Base-by-base conservation (phyloP, 495 filamentous ascomycete genomes). In the Arthonia radiata region DNA sequence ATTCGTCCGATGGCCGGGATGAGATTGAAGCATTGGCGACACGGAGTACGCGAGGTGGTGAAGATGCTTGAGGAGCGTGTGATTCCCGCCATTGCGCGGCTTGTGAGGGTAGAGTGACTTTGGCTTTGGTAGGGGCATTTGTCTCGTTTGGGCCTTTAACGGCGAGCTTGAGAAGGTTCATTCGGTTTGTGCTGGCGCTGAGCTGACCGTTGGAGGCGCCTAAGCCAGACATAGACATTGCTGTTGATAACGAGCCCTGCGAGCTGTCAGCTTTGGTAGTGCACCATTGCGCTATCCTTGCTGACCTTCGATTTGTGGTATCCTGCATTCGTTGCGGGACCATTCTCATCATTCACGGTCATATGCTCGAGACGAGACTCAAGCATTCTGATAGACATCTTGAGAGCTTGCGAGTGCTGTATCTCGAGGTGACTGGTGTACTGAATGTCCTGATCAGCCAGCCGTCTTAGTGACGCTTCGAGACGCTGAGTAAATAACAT, bases 331-430 rank as follows among this genome's bases (percentile, higher is more conserved):
- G 58, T 52, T 18, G 48, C 44, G 23, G 47, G 49, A 4, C 75
- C 71, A 36, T 76, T 78, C 40, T 83, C 79, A 39, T 81, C 78
- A 36, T 70, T 73, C 18, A 90, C 69, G 11, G 75, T 68, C 44
- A 86, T 52, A 36, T 64, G 68, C 61, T 81, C 78, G 40, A 90
- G 71, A 27, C 74, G 71, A 52, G 73, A 53, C 43, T 90, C 79
- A 9, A 90, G 46, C 22, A 57, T 57, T 37, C 61, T 60, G 19
- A 61, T 57, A 19, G 62, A 50, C 65, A 70, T 70, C 4, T 14
- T n/a, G n/a, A n/a, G n/a, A n/a, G n/a, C n/a, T n/a, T n/a, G n/a
- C n/a, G n/a, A n/a, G n/a, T n/a, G n/a, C n/a, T n/a, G n/a, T n/a
- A n/a, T n/a, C n/a, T n/a, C n/a, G n/a, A n/a, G n/a, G n/a, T n/a